Evolutionary conservation across 345 rosid species (phyloP), one percentile per base, ranked within the genome.

Genomic region (Draba incana): DNA sequence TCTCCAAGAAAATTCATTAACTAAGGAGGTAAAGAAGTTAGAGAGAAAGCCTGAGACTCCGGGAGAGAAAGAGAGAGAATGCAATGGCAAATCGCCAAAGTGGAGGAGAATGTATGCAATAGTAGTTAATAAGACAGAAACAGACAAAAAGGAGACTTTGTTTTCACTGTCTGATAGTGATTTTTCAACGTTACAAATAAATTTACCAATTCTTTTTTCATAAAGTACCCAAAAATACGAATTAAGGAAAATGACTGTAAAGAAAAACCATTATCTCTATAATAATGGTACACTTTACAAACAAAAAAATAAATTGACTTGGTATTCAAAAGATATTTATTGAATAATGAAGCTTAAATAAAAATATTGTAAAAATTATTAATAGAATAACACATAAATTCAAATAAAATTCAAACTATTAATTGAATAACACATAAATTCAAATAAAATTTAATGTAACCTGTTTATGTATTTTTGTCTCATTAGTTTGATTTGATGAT

Each of bases 111-210:
- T 65, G 77, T 72, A 46, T 65, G 76, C 39, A 16, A 6, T 30
- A 6, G 20, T 16, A 39, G 64, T 64, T 58, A 55, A 55, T 38
- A 27, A 24, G 61, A 65, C 77, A 50, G 54, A 57, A 48, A 57
- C 71, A 72, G 71, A 65, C 77, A 72, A 72, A 74, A 66, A 43
- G 42, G 6, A 74, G 39, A 57, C 60, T 65, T 57, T 65, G 75
- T 72, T 72, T 64, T 50, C 54, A 57, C 77, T 72, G 41, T 72
- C 60, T 7, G 10, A 35, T 35, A 48, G 4, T 56, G 10, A 48
- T 46, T 47, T 46, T 25, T 2, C 25, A 11, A 35, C 37, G 39
- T 42, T 31, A 6, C 10, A 10, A 52, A 31, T 4, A 43, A 44
- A 62, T 7, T 52, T 62, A 62, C 58, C 45, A 10, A 15, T 5